Evolutionary conservation across 2,329 filamentous ascomycete genomes (phyloP).

Genomic region (Fusarium austroafricanum): DNA sequence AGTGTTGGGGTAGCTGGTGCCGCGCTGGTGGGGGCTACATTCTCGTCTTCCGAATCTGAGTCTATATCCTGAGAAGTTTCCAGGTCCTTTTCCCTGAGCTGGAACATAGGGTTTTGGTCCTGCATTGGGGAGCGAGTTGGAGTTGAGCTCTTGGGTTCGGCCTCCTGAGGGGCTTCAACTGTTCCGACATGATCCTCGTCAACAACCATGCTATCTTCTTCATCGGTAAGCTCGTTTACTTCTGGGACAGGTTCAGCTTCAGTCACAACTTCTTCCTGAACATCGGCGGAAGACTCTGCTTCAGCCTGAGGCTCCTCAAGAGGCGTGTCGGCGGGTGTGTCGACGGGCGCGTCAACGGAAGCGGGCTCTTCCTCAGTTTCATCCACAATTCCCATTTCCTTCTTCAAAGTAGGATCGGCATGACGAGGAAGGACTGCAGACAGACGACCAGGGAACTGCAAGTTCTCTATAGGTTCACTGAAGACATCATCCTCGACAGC

Average conservation of each 20-base stretch:
- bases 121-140: slow-evolving; percentile 30
- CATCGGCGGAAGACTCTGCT: not conserved
- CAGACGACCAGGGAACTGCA: slow-evolving; percentile 59
- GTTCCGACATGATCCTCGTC: slow-evolving; percentile 34
- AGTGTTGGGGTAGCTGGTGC: slow-evolving; percentile 59
- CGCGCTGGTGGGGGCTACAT: slow-evolving; percentile 45
- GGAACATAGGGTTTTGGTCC: slow-evolving; percentile 45
- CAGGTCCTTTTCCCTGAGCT: slow-evolving; percentile 62
- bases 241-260: slow-evolving; percentile 7
- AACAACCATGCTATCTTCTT: slow-evolving; percentile 43
- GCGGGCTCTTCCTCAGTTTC: slow-evolving; percentile 35
- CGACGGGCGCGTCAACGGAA: not conserved
- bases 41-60: slow-evolving; percentile 69
- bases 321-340: not conserved
- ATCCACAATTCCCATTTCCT: slow-evolving; percentile 50
- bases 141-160: not conserved
- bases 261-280: not conserved
- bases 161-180: slow-evolving; percentile 24
- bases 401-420: slow-evolving; percentile 54
- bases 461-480: slow-evolving; percentile 50
- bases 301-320: slow-evolving; percentile 7
- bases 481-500: slow-evolving; percentile 49
- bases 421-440: slow-evolving; percentile 59
- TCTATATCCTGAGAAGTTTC: slow-evolving; percentile 56
- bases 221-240: slow-evolving; percentile 25